Base-by-base conservation (phyloP, 2,329 filamentous ascomycete species). In the Fusarium phyllophilum region DNA sequence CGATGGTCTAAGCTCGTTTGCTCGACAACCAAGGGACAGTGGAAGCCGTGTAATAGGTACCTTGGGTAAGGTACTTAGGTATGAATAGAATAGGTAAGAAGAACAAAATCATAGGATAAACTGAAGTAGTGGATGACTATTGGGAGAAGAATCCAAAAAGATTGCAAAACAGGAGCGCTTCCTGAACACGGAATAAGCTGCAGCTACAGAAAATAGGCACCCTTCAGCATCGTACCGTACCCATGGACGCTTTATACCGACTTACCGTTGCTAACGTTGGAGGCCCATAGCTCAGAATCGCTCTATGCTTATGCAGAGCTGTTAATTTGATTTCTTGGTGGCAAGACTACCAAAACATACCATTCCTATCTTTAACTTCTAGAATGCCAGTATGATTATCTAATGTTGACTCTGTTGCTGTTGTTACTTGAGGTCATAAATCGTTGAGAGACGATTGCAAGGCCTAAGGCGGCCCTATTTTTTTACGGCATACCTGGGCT, bases 1-100 rank as follows among this genome's bases (percentile, higher is more conserved):
- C 26, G 36, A 29, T 57, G 34, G 66, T 62, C 62, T 67, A 48
- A 66, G 66, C 66, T 66, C 42, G 45, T 63, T 46, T 48, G 68
- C 54, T 42, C 24, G 42, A 55, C 33, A 56, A 44, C 33, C 45
- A 58, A 26, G 41, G 24, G 41, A 46, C 36, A 66, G 33, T 52
- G 49, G 49, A 52, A 42, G 42, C 33, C 24, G 10, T 48, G 31
- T 22, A 17, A 22, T 22, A 41, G 8, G 13, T 42, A 31, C 45
- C 45, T 31, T 48, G 45, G 20, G 45, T 12, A 18, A 44, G 41
- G 41, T 31, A 48, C 45, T 31, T 31, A 17, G 20, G 13, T 11
- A 48, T 29, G 45, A 31, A 29, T 33, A 51, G 36, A 33, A 62
- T n/a, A 26, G 26, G 26, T 26, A 24, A 51, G n/a, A 17, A 54